A percentile compares a stretch with the other conserved stretches of the same genome.
These are phyloP conservation scores for Trichoderma sp. DNA, from an alignment of 2,329 filamentous ascomycete species.

Conservation along the genomic window DNA sequence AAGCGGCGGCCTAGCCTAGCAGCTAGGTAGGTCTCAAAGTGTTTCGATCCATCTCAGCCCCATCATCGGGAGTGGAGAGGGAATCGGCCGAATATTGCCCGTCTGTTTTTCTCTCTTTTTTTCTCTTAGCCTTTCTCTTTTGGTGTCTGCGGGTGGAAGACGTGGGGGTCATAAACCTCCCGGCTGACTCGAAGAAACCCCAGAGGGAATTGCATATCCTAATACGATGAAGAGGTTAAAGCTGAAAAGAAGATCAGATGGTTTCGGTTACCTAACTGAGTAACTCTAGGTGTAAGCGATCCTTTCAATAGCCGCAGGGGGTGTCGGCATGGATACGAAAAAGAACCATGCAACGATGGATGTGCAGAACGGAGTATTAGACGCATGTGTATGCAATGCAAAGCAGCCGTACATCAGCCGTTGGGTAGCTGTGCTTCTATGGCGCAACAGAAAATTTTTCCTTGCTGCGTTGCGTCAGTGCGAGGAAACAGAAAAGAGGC, in stretches of 20 bases:
- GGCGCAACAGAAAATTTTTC: neutral
- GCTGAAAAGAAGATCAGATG: neutral
- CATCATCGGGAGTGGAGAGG: neutral
- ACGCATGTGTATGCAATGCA: neutral
- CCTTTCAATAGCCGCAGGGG: neutral
- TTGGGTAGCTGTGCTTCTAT: conserved; percentile 9
- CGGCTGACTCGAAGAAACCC: neutral
- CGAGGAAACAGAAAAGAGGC: neutral
- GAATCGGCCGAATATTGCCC: conserved; percentile 7
- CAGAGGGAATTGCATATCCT: neutral
- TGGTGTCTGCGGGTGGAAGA: neutral
- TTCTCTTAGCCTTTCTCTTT: neutral
- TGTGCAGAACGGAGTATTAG: conserved; percentile 1
- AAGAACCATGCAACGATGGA: neutral
- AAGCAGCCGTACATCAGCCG: conserved; percentile 12
- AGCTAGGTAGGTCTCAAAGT: neutral
- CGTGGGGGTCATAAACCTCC: conserved; percentile 7
- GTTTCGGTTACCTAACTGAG: neutral
- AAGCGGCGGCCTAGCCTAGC: neutral
- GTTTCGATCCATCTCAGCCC: conserved; percentile 17
- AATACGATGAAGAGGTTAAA: neutral
- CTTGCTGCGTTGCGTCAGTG: neutral
- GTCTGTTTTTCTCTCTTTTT: neutral
- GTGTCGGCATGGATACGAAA: neutral
- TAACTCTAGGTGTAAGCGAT: neutral